Evolutionary conservation across 331 rosid species (phyloP).

Genomic region (Malus hybrid): DNA sequence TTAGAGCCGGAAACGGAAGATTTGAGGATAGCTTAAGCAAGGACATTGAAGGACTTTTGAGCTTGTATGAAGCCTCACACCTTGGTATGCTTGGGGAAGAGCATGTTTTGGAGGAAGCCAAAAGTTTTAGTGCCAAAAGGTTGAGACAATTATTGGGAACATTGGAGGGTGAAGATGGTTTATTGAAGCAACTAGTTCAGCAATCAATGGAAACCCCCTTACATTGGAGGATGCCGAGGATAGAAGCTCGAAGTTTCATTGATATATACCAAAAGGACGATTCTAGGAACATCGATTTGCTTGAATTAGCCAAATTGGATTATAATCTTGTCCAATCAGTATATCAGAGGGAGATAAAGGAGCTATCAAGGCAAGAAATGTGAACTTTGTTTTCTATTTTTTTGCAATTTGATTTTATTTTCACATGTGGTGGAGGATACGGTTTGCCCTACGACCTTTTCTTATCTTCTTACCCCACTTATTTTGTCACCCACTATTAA

Average conservation of each 20-base stretch:
- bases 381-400: background rate
- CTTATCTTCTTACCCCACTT: too few species aligned
- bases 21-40: constrained; percentile 14
- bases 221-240: constrained; percentile 21
- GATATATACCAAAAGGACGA: constrained; percentile 2
- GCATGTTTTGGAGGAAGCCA: constrained; percentile 18
- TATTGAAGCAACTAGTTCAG: background rate
- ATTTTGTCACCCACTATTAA: too few species aligned
- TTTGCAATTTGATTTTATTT: too few species aligned
- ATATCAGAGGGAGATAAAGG: constrained; percentile 18
- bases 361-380: constrained; percentile 9
- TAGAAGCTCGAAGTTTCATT: constrained; percentile 21
- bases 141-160: background rate
- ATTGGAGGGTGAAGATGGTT: background rate
- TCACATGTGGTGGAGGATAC: too few species aligned
- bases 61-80: constrained; percentile 29
- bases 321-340: constrained; percentile 27
- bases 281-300: constrained; percentile 11
- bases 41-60: constrained; percentile 17
- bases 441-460: too few species aligned
- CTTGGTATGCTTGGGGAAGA: constrained; percentile 22
- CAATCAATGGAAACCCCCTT: constrained; percentile 16
- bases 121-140: background rate
- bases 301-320: constrained; percentile 28
- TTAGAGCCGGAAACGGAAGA: constrained; percentile 2